Evolutionary conservation across 192 early-diverging fungal species (phyloP), one percentile per base, ranked within the genome.

Genomic region (Coemansia sp.): DNA sequence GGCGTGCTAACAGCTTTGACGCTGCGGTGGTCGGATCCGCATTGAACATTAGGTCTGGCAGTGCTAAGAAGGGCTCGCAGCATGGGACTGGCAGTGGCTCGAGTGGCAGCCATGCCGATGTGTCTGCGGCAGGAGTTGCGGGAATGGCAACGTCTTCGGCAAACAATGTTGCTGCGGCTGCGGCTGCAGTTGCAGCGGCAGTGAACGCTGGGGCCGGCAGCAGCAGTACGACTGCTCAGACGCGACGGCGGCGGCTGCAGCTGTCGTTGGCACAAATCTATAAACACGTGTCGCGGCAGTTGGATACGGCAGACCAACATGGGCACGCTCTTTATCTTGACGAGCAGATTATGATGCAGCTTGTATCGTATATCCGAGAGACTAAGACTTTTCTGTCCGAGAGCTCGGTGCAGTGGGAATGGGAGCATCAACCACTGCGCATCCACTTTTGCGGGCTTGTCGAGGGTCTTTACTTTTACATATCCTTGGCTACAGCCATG

Each of bases 371-470:
- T 72, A 72, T 94, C 26, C 87, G 88, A 34, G 90, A 94, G 54
- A 94, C 90, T 0, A 74, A 83, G 41, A 74, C 80, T 6, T 94
- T 97, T 54, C 79, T 99, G 44, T 67, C 84, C 0, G 92, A 95
- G 56, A 64, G 86, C 0, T 85, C 91, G 0, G 86, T 92, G 30
- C 87, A 92, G 64, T 62, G 72, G 31, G 95, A 97, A 18, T 93
- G 89, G 89, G 94, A 96, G 49, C 92, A 91, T 74, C 92, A 93
- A 49, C 83, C 88, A 51, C 83, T 97, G 22, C 85, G 96, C 6
- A 90, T 88, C 32, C 90, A 97, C 70, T 92, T 94, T 64, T 97
- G 94, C 69, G 88, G 86, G 0, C 87, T 98, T 27, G 85, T 98
- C 7, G 94, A 96, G 50, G 83, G 87, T 7, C 79, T 97, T 4